Evolutionary conservation across 495 filamentous ascomycete genomes (phyloP).

Genomic region (Daldinia caldariorum): DNA sequence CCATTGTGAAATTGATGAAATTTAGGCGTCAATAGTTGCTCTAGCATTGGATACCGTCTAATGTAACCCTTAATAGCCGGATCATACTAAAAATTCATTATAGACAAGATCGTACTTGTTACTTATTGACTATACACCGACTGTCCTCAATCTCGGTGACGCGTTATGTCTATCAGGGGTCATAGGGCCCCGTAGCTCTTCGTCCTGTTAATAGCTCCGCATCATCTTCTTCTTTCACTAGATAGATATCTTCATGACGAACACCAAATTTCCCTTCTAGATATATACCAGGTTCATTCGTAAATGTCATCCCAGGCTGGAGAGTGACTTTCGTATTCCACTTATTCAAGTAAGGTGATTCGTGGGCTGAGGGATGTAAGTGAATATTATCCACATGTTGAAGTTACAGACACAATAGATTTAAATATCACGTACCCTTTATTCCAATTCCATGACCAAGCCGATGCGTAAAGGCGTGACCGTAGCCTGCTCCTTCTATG

Average conservation of each 20-base stretch:
- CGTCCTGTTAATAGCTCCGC: conserved; percentile 58
- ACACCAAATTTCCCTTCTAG: conserved; percentile 64
- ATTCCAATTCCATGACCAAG: conserved; percentile 68
- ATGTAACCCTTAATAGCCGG: too few species aligned
- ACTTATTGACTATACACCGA: too few species aligned
- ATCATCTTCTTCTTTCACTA: conserved; percentile 58
- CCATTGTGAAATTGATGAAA: too few species aligned
- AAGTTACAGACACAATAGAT: neutral
- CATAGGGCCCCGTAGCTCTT: conserved; percentile 57
- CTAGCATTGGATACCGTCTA: too few species aligned
- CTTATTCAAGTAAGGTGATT: conserved; percentile 66
- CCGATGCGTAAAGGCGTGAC: conserved; percentile 63
- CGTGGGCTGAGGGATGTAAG: conserved; percentile 54
- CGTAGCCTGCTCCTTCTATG: conserved; percentile 63
- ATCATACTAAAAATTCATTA: too few species aligned
- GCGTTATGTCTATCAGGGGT: conserved; percentile 50
- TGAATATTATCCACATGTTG: conserved; percentile 7
- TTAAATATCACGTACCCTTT: conserved; percentile 51
- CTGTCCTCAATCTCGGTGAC: too few species aligned
- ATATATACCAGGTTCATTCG: conserved; percentile 66
- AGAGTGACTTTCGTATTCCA: conserved; percentile 56
- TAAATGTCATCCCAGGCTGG: conserved; percentile 64
- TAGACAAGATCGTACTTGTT: too few species aligned
- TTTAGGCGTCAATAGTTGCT: too few species aligned
- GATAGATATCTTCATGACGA: conserved; percentile 63